These are phyloP conservation scores for Rhododendron henanense DNA, from an alignment of 148 eudicot genomes.

Conservation along the genomic window DNA sequence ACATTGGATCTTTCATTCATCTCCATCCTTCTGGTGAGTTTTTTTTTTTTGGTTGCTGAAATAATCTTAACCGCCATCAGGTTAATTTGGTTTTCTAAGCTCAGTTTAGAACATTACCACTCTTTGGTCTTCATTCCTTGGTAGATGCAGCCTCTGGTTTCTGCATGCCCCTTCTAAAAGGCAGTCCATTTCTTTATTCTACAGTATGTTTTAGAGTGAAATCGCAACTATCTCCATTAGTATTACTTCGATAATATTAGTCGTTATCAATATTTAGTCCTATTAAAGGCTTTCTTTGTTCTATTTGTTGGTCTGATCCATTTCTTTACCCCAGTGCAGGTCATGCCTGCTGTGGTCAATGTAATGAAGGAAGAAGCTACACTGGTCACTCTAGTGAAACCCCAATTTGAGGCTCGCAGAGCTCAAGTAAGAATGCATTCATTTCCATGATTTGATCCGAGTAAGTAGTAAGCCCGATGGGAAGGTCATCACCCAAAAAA, in stretches of 20 bases:
- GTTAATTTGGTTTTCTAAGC: background rate
- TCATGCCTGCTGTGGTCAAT: constrained; percentile 93
- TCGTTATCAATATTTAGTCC: background rate
- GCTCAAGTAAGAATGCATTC: constrained; percentile 51
- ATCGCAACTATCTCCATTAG: background rate
- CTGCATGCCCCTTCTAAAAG: background rate
- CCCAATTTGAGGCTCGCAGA: constrained; percentile 97
- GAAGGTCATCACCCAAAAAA: background rate
- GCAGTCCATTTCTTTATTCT: background rate
- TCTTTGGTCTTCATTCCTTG: background rate
- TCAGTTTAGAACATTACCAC: background rate
- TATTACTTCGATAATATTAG: background rate
- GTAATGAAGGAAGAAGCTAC: constrained; percentile 85
- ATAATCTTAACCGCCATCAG: background rate
- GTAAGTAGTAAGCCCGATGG: background rate
- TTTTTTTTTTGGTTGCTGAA: background rate
- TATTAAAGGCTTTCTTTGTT: background rate
- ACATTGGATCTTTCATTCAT: constrained; percentile 97
- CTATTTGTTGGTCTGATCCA: background rate
- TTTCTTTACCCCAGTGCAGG: constrained; percentile 36
- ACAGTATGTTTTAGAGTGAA: background rate
- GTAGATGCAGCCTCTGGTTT: background rate
- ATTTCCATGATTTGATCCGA: background rate
- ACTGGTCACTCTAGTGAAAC: constrained; percentile 83
- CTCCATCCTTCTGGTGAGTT: constrained; percentile 79